Evolutionary conservation across 75 land plant genomes (phyloP), one percentile per base, ranked within the genome.

Genomic region (Cupressus sempervirens): DNA sequence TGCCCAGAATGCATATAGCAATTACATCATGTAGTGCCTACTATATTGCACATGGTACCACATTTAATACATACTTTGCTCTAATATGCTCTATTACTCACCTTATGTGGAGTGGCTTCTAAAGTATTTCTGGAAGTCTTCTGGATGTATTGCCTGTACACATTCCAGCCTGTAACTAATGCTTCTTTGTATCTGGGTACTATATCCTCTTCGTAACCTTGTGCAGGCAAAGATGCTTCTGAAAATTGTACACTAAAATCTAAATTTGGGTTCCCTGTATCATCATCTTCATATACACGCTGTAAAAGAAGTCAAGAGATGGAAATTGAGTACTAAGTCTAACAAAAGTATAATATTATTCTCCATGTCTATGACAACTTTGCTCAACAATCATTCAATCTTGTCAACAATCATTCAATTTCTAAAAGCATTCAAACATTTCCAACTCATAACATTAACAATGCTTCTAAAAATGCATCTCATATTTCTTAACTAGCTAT

Each of bases 141-240:
- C 81, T 86, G 52, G 48, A 86, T 81, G 53, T 81, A 48, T 13
- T 54, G 46, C 46, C 41, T 82, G 65, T 84, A 87, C 6, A 84
- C 91, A 80, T 77, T 84, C 86, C 88, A 86, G 36, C 86, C 91
- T 26, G 56, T 58, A 38, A 80, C 53, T 43, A 91, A 89, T 56
- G 92, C 92, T 62, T 90, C 89, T 86, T 83, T 85, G 85, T 89
- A 91, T 72, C 92, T 92, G 29, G 92, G 92, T 23, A 90, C 70
- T 56, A 91, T 91, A 45, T 91, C 91, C 67, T 72, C 73, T 82
- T 90, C 92, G 81, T 91, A 91, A 40, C 84, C 62, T 85, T 91
- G 89, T 26, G 75, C 88, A 48, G 79, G 91, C 36, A 76, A 58
- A 40, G 43, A 56, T 32, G 18, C 53, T 74, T 83, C 35, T 32